Evolutionary conservation across 768 basidiomycete species (phyloP), one percentile per base, ranked within the genome.

Genomic region (Collybia sp.): DNA sequence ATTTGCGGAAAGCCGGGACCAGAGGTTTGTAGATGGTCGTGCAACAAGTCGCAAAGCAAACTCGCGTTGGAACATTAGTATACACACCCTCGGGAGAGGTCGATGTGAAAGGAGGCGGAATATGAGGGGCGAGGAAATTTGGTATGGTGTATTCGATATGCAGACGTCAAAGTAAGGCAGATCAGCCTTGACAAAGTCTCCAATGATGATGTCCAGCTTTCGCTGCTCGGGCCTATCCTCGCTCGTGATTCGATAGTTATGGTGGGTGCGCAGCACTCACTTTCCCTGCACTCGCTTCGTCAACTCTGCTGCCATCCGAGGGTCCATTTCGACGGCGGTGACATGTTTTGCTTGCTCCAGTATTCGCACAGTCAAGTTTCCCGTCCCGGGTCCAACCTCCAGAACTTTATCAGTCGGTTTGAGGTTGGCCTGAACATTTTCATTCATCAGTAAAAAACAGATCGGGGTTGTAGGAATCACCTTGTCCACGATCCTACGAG

Each of bases 31-130:
- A 6, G 83, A 83, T 0, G 96, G 93, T 17, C 79, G 74, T 3
- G 95, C 95, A 35, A 89, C 83, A 10, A 99, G 79, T 1, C 96
- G 86, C 50, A 94, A 74, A 0, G 96, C 96, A 58, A 99, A 99
- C 66, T 99, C 96, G 46, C 93, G 87, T 69, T 99, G 96, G 72
- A 99, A 99, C 96, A 99, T 99, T 70, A 99, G 88, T 51, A 99
- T 92, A 30, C 93, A 91, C 47, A 88, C 82, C 18, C 95, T 91
- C 62, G 89, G 92, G 37, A 97, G 73, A 0, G 96, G 96, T 2
- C 96, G 88, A 58, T 97, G 93, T 2, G 96, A 98, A 41, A 98
- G 83, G 30, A 99, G 80, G 49, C 91, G 89, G 77, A 99, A 99
- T 45, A 97, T 87, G 42, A 99, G 85, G 5, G 94, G 91, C 0